Evolutionary conservation across 768 basidiomycete species (phyloP).

Genomic region (Rhodotorula sphaerocarpa): DNA sequence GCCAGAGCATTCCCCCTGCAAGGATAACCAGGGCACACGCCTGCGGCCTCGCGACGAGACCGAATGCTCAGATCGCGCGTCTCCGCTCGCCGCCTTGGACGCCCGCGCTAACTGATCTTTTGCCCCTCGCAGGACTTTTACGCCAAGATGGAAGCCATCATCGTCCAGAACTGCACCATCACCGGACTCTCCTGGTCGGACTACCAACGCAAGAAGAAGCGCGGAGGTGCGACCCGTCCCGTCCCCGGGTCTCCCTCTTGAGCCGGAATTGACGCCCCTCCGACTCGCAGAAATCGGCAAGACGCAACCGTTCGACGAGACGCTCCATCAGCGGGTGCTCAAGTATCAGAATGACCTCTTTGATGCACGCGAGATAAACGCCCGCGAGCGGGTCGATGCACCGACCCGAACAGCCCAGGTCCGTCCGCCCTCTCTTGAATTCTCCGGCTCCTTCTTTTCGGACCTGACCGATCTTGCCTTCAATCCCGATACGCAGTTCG

Average conservation of each 20-base stretch:
- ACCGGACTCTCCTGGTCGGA: background rate
- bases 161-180: constrained; percentile 17
- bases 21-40: too few relatives aligned
- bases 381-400: constrained; percentile 6
- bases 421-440: background rate
- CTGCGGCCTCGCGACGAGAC: too few relatives aligned
- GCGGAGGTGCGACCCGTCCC: background rate
- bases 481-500: background rate
- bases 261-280: too few relatives aligned
- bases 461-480: background rate
- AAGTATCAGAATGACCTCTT: constrained; percentile 23
- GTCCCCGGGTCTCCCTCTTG: background rate
- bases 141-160: constrained; percentile 4
- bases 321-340: constrained; percentile 7
- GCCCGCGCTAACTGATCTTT: background rate
- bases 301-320: constrained; percentile 15
- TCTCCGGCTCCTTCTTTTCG: background rate
- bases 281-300: constrained; percentile 10
- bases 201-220: constrained; percentile 8
- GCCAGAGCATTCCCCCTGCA: too few relatives aligned
- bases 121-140: constrained; percentile 4
- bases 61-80: background rate
- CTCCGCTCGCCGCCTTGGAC: too few relatives aligned
- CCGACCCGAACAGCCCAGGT: constrained; percentile 1
- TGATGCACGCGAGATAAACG: constrained; percentile 13